These are phyloP conservation scores for Guadua angustifolia DNA, from an alignment of 176 grass and related monocot genomes.

Conservation along the genomic window DNA sequence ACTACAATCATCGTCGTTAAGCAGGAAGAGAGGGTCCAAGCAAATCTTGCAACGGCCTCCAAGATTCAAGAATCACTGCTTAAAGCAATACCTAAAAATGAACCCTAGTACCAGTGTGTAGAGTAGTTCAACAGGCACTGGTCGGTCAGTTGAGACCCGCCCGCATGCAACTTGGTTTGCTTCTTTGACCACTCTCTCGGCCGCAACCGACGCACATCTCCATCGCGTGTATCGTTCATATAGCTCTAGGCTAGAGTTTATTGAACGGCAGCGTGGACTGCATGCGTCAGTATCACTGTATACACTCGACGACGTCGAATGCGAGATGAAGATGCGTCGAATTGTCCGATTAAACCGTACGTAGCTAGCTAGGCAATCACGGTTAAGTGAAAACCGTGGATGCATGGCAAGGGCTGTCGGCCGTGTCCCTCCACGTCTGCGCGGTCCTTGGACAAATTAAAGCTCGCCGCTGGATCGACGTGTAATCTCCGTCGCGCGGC, in stretches of 20 bases:
- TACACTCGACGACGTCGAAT: neutral
- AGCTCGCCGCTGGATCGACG: no score
- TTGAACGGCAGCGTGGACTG: neutral
- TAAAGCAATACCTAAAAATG: neutral
- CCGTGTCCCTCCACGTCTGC: no score
- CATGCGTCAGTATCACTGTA: neutral
- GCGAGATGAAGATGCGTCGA: neutral
- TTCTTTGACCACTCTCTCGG: neutral
- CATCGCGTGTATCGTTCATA: no score
- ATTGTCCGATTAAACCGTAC: neutral
- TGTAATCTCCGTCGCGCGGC: no score
- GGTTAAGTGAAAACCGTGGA: neutral
- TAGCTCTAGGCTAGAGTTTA: no score
- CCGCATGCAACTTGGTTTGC: neutral
- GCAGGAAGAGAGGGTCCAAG: neutral
- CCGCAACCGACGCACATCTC: neutral
- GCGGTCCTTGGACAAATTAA: no score
- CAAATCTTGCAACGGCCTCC: neutral
- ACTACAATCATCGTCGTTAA: no score
- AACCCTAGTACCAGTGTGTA: neutral
- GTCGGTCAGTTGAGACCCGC: neutral
- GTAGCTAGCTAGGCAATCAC: neutral
- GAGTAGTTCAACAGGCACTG: neutral
- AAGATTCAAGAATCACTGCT: neutral
- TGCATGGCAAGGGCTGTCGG: neutral